These are phyloP conservation scores for Colletotrichum euphorbiae DNA, from an alignment of 2,329 filamentous ascomycete species.

Conservation along the genomic window DNA sequence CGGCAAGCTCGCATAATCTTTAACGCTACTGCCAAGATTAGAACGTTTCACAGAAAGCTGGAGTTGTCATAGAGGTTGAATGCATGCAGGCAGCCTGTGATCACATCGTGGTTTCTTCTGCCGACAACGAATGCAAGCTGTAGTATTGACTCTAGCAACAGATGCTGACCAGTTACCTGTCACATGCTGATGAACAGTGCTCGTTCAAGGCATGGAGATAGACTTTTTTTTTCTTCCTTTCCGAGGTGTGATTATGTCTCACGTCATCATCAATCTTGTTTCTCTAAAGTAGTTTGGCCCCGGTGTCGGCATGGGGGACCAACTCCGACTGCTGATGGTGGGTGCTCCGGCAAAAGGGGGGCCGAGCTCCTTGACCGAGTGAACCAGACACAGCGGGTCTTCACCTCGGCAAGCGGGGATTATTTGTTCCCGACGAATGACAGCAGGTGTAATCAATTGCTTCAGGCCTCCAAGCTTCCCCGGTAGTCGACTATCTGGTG, in stretches of 20 bases:
- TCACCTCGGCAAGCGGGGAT: conserved; percentile 25
- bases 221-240: background rate
- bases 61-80: background rate
- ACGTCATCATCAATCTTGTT: too few species aligned
- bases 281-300: too few species aligned
- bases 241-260: too few species aligned
- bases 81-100: background rate
- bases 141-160: background rate
- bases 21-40: background rate
- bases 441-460: conserved; percentile 38
- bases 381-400: background rate
- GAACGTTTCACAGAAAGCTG: background rate
- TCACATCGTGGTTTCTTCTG: conserved; percentile 3
- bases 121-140: conserved; percentile 5
- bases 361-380: background rate
- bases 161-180: conserved; percentile 1
- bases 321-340: too few species aligned
- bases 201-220: background rate
- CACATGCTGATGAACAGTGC: background rate
- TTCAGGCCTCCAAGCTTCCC: conserved; percentile 36
- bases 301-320: too few species aligned
- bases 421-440: conserved; percentile 38
- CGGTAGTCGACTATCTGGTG: conserved; percentile 27
- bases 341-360: too few species aligned
- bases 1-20: conserved; percentile 1